These are phyloP conservation scores for Alternaria panax DNA, from an alignment of 2,329 filamentous ascomycete genomes.

Conservation along the genomic window DNA sequence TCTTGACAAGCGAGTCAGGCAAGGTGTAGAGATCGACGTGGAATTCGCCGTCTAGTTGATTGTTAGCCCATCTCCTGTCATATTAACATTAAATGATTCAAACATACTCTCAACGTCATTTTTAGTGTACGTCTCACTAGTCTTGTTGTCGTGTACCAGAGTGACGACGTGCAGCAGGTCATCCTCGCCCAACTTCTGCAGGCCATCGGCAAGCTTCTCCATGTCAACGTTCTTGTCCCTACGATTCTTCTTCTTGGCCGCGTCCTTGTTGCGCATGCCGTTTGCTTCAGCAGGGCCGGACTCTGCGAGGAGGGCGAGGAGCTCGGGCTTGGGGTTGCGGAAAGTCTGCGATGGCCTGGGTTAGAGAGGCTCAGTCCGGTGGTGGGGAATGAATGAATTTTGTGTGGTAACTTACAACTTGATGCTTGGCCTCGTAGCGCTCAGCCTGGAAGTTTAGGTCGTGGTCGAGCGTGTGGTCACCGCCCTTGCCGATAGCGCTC, in stretches of 20 bases:
- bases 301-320: constrained; percentile 80
- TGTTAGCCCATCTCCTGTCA: constrained; percentile 23
- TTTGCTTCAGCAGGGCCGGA: constrained; percentile 77
- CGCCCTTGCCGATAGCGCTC: constrained; percentile 82
- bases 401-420: constrained; percentile 62
- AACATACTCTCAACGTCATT: constrained; percentile 92
- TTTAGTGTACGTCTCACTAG: constrained; percentile 91
- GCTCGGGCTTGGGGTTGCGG: constrained; percentile 89
- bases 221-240: constrained; percentile 78
- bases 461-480: constrained; percentile 80
- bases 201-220: constrained; percentile 92
- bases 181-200: constrained; percentile 90
- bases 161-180: constrained; percentile 94
- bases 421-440: constrained; percentile 83
- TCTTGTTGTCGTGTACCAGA: constrained; percentile 98
- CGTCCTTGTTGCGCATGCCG: constrained; percentile 70
- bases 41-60: constrained; percentile 82
- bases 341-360: constrained; percentile 69
- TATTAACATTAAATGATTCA: background rate
- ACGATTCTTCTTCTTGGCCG: constrained; percentile 78
- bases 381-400: background rate
- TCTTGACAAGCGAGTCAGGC: constrained; percentile 85
- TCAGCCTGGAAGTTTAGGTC: constrained; percentile 89
- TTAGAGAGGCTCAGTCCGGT: background rate
- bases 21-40: constrained; percentile 98